Evolutionary conservation across 495 filamentous ascomycete species (phyloP).

Genomic region (Penicillium lividum): DNA sequence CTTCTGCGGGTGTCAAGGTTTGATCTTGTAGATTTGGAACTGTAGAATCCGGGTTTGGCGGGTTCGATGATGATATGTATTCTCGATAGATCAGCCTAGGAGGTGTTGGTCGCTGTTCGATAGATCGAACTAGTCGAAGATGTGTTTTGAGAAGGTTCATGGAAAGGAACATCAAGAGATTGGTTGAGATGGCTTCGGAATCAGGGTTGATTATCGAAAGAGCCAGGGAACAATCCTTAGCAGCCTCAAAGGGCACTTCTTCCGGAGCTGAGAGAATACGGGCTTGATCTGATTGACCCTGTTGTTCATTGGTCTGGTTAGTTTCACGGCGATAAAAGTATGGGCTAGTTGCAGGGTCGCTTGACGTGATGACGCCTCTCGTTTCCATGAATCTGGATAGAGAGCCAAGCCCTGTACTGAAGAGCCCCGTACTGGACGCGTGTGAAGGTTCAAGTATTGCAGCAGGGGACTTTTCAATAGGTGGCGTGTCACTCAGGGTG

Average conservation of each 20-base stretch:
- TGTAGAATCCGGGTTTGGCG: not conserved
- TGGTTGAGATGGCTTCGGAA: not conserved
- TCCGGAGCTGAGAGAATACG: not conserved
- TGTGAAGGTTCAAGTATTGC: not conserved
- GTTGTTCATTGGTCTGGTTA: not conserved
- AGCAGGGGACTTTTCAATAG: not conserved
- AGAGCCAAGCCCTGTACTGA: conserved; percentile 16
- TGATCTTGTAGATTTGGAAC: not conserved
- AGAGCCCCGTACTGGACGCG: not conserved
- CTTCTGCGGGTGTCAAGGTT: conserved; percentile 47
- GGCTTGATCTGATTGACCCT: not conserved
- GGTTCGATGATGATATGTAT: conserved; percentile 4
- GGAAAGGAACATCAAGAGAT: conserved; percentile 26
- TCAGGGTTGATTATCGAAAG: not conserved
- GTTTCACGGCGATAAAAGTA: not conserved
- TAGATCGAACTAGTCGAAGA: conserved; percentile 20
- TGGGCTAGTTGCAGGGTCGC: not conserved
- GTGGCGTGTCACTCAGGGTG: not conserved
- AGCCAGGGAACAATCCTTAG: not conserved
- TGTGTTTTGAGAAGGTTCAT: conserved; percentile 33
- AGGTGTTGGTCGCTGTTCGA: conserved; percentile 24
- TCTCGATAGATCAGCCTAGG: conserved; percentile 33
- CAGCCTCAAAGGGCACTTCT: not conserved
- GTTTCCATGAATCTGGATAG: conserved; percentile 35
- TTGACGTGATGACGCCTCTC: conserved; percentile 13